Conservation (phyloP, 2,329 filamentous ascomycete species). For the Aspergillus neotritici region DNA sequence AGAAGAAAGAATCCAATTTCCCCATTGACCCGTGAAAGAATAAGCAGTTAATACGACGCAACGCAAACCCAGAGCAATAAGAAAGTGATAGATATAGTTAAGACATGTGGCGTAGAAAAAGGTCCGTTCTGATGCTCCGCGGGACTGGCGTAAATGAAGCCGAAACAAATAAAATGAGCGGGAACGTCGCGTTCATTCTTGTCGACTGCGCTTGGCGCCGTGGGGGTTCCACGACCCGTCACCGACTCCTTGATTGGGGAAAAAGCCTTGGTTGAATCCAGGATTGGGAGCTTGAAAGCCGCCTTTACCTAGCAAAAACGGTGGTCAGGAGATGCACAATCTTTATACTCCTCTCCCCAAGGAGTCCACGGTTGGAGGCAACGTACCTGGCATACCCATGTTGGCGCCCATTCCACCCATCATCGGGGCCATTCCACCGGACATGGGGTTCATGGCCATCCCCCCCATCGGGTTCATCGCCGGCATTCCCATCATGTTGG, state of each 20-base stretch:
- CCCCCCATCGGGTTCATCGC: constrained; percentile 48
- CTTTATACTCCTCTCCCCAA: background rate
- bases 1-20: constrained; percentile 14
- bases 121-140: background rate
- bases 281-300: constrained; percentile 65
- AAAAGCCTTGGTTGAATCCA: constrained; percentile 70
- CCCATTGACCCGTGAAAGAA: constrained; percentile 12
- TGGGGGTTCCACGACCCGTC: constrained; percentile 74
- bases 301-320: constrained; percentile 34
- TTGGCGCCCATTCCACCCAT: constrained; percentile 44
- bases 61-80: constrained; percentile 5
- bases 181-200: constrained; percentile 48
- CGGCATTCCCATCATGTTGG: constrained; percentile 50
- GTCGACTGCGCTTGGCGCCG: constrained; percentile 70
- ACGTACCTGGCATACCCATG: constrained; percentile 48
- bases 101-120: constrained; percentile 12
- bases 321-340: constrained; percentile 14
- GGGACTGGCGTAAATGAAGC: too few relatives aligned
- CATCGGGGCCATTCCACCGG: constrained; percentile 56
- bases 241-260: constrained; percentile 47
- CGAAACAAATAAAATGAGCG: background rate
- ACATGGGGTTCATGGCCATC: constrained; percentile 51
- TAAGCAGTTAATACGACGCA: constrained; percentile 4
- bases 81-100: constrained; percentile 9
- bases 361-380: too few relatives aligned